Evolutionary conservation across 1,284 basidiomycete genomes (phyloP).

Genomic region (Puccinia brachypodii): DNA sequence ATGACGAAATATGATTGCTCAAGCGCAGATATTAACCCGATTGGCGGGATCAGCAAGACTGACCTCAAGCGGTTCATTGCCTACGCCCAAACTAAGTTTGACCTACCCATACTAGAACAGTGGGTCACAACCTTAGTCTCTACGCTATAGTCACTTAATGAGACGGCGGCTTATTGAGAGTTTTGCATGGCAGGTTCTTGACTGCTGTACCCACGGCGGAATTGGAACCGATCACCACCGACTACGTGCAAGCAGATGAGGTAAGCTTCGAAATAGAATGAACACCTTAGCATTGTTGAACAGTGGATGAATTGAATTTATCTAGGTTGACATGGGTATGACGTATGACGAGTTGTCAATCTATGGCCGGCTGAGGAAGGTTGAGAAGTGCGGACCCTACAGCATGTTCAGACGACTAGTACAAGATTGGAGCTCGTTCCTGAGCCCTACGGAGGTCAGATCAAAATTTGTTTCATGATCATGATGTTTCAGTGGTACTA

Average conservation of each 20-base stretch:
- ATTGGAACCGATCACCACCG: constrained; percentile 41
- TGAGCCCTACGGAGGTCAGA: constrained; percentile 42
- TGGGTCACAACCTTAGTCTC: constrained; percentile 6
- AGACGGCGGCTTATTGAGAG: background rate
- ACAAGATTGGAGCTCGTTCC: constrained; percentile 38
- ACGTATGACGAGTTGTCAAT: constrained; percentile 46
- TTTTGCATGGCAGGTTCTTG: constrained; percentile 24
- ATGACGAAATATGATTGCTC: constrained; percentile 48
- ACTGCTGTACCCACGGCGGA: constrained; percentile 41
- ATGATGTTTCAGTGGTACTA: background rate
- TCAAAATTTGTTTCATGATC: background rate
- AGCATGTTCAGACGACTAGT: constrained; percentile 43
- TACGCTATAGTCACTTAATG: background rate
- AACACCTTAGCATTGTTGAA: background rate
- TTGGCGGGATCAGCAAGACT: constrained; percentile 47
- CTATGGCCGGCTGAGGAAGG: constrained; percentile 42
- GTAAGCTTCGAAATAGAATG: background rate
- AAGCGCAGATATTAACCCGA: constrained; percentile 47
- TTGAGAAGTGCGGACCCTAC: constrained; percentile 45
- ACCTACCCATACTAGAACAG: constrained; percentile 43
- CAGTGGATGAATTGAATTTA: background rate
- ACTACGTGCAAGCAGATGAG: constrained; percentile 47
- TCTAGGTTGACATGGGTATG: constrained; percentile 48
- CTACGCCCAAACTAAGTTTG: constrained; percentile 33
- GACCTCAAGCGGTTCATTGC: constrained; percentile 45